Base-by-base conservation (phyloP, 805 yeast genomes). In the Schwanniomyces polymorphus region DNA sequence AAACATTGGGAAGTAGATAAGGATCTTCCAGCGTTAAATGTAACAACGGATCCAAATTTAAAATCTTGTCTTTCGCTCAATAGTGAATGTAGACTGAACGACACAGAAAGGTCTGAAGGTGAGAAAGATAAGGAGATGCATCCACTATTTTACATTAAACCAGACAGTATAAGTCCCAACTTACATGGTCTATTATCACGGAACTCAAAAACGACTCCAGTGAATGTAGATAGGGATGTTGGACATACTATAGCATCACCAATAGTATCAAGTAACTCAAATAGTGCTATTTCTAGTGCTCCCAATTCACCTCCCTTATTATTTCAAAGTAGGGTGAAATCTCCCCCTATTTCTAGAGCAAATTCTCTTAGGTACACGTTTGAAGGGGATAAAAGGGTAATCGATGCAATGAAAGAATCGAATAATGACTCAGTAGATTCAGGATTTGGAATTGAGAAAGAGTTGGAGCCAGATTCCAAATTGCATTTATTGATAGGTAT, bases 401-500 rank as follows among this genome's bases (percentile, higher is more conserved):
- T 53, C 28, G 56, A 50, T 31, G 38, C 27, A n/a, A 43, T 46
- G 25, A 43, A 50, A 11, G 50, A 51, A 35, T 46, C 52, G 12
- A 33, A 41, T 12, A 50, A 35, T 29, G 38, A 25, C 35, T 27
- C 39, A n/a, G 27, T 16, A 28, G 28, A 14, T 10, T 38, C 41
- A n/a, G 21, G 29, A 3, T 18, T 26, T 16, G 14, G 10, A 21
- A 14, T 16, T 7, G 12, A 38, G 10, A 25, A 25, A 10, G 31
- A 14, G n/a, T 2, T 2, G 4, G 21, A 25, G 9, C 23, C 12
- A 8, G 31, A 38, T 14, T 40, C 51, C 11, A 60, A 57, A 27
- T 38, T 54, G 18, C 65, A 61, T 45, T 48, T 61, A n/a, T 46
- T 61, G 21, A 59, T 61, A 40, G 65, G 63, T 16, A 53, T 61